Base-by-base conservation (phyloP, 371 early-diverging fungal species). In the Saksenaea oblongispora region DNA sequence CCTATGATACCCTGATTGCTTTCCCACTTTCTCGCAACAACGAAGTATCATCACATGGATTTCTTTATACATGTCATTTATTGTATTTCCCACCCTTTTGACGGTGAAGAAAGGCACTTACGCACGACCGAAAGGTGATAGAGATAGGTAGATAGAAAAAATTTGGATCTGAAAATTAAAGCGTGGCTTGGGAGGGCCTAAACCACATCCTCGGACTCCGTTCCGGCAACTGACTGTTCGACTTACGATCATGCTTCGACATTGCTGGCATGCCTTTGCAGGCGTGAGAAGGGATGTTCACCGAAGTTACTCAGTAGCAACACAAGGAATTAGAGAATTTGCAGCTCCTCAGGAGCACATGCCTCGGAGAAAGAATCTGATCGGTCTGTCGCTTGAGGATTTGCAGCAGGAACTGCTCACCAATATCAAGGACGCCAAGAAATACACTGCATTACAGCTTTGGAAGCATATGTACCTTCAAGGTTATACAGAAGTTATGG, bases 381-480 rank as follows among this genome's bases (percentile, higher is more conserved):
- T 86, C 55, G 86, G 84, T 0, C 63, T 84, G 34, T 71, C 78
- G 0, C 53, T 76, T 0, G 56, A 66, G 1, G 79, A 82, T 18
- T 62, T 86, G 13, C 62, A 77, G 39, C 59, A 70, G 7, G 82
- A 79, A 44, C 51, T 86, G 17, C 60, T 34, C 22, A 55, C 64
- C 18, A 42, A 58, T 53, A 39, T 76, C 22, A 34, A 71, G 0
- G 71, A 70, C n/a, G 61, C 65, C n/a, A 81, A 81, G 54, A 67
- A 68, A 2, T 89, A 72, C 63, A 83, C 88, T 1, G 78, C 85
- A 36, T 65, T 68, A 14, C 91, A 91, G 68, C 72, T 91, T 28
- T 87, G 86, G 82, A 69, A 84, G 14, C 88, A 86, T 70, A 84
- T 91, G 41, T 91, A 91, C 59, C 69, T 74, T n/a, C 80, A 83